These are phyloP conservation scores for Spathaspora arborariae DNA, from an alignment of 805 yeast genomes.

Conservation along the genomic window DNA sequence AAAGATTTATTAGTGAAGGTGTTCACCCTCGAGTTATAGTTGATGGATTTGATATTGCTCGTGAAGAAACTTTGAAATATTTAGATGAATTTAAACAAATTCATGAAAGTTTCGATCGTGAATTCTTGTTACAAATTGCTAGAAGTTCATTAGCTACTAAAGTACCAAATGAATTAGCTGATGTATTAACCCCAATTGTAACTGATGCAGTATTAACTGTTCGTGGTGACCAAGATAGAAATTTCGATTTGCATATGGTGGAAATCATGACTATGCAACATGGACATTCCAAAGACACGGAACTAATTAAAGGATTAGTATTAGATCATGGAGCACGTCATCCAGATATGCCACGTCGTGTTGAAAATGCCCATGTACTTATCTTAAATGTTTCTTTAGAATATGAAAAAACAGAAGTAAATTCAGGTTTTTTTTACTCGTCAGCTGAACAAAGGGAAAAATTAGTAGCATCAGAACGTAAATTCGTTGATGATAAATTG, in stretches of 20 bases:
- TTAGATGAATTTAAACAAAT: constrained; percentile 62
- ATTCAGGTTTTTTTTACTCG: constrained; percentile 92
- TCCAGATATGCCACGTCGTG: constrained; percentile 95
- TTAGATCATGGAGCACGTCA: constrained; percentile 98
- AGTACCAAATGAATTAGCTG: constrained; percentile 71
- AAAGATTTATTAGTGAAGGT: constrained; percentile 87
- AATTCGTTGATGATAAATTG: constrained; percentile 90
- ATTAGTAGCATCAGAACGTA: constrained; percentile 88
- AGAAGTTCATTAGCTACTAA: constrained; percentile 86
- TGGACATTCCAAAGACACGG: constrained; percentile 78
- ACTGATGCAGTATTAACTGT: constrained; percentile 93
- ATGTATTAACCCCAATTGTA: constrained; percentile 86
- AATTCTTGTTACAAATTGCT: constrained; percentile 86
- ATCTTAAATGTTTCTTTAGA: constrained; percentile 92
- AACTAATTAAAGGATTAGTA: constrained; percentile 82
- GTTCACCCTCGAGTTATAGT: constrained; percentile 92
- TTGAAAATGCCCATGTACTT: constrained; percentile 78
- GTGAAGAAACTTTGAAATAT: constrained; percentile 67
- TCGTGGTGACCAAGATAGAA: constrained; percentile 37
- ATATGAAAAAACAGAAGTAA: constrained; percentile 96
- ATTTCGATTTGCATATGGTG: constrained; percentile 90
- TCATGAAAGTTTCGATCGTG: constrained; percentile 66
- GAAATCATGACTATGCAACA: constrained; percentile 99
- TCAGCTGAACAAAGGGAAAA: constrained; percentile 95
- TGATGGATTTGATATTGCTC: constrained; percentile 92